Percentiles rank a stretch among this genome's conserved stretches.
phyloP scores from a whole-genome alignment of 306 rosid species.

The Carpinus viminea region DNA sequence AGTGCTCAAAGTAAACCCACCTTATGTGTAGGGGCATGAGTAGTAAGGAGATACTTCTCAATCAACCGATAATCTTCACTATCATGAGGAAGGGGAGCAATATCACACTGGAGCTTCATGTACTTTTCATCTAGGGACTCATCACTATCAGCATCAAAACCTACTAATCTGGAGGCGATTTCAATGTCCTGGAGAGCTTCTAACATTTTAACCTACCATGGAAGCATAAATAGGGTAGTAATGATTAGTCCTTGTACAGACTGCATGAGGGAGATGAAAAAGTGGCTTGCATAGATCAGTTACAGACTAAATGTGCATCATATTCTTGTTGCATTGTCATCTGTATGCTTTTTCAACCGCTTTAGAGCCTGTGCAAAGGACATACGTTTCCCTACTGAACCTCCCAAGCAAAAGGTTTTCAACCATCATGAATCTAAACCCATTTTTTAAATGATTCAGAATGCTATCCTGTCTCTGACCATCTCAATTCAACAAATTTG shows the following conservation, averaged over 20 bases:
- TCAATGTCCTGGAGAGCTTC: constrained; percentile 99
- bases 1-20: constrained; percentile 43
- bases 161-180: constrained; percentile 94
- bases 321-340: not conserved
- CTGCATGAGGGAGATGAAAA: not conserved
- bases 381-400: not conserved
- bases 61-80: constrained; percentile 79
- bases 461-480: not conserved
- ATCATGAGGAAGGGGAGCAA: constrained; percentile 75
- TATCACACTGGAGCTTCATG: constrained; percentile 75
- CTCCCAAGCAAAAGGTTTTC: not conserved
- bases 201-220: constrained; percentile 89
- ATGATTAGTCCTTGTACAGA: not conserved
- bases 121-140: constrained; percentile 93
- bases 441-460: not conserved
- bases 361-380: not conserved
- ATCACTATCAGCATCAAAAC: constrained; percentile 73
- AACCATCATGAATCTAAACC: not conserved
- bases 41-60: constrained; percentile 77
- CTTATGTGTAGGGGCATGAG: constrained; percentile 97
- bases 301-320: not conserved
- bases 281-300: not conserved
- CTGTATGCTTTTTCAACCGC: not conserved
- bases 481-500: not conserved
- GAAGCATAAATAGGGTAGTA: constrained; percentile 20